These are phyloP conservation scores for Podospora pseudocomata DNA, from an alignment of 495 filamentous ascomycete genomes.

Conservation along the genomic window DNA sequence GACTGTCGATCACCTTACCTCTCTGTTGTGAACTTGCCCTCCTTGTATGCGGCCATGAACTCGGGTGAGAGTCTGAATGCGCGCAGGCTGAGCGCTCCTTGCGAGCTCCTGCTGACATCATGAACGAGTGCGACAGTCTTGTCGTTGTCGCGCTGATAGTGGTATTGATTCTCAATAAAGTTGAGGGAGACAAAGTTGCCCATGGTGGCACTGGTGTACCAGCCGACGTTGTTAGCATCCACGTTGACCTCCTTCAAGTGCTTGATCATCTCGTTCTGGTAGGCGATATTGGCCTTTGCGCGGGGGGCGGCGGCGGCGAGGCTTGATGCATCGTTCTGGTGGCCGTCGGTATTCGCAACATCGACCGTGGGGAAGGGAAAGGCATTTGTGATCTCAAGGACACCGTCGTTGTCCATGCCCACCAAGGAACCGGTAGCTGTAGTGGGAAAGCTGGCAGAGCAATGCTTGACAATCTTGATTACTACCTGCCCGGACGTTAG, in stretches of 20 bases:
- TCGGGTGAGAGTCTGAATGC: conserved; percentile 83
- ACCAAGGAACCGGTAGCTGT: conserved; percentile 85
- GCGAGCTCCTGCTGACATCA: conserved; percentile 88
- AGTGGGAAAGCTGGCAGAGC: conserved; percentile 80
- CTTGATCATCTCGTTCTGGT: conserved; percentile 97
- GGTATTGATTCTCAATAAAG: conserved; percentile 96
- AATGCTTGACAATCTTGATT: conserved; percentile 95
- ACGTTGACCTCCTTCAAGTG: conserved; percentile 96
- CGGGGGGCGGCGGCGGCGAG: conserved; percentile 84
- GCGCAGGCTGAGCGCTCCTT: conserved; percentile 83
- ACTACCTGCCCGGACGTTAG: conserved; percentile 61
- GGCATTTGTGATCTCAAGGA: conserved; percentile 86
- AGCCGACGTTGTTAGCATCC: conserved; percentile 95
- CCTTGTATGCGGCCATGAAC: conserved; percentile 92
- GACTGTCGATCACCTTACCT: conserved; percentile 53
- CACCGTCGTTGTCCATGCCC: conserved; percentile 83
- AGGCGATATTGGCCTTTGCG: conserved; percentile 80
- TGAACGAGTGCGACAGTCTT: conserved; percentile 91
- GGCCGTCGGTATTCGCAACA: conserved; percentile 63
- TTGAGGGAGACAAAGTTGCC: conserved; percentile 94
- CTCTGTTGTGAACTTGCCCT: conserved; percentile 94
- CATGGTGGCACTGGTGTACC: conserved; percentile 98
- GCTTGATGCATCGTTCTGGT: conserved; percentile 74
- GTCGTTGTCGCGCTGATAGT: conserved; percentile 95
- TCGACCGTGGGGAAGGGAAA: conserved; percentile 93